Evolutionary conservation across 768 basidiomycete species (phyloP), one percentile per base, ranked within the genome.

Genomic region (Suillus subluteus): DNA sequence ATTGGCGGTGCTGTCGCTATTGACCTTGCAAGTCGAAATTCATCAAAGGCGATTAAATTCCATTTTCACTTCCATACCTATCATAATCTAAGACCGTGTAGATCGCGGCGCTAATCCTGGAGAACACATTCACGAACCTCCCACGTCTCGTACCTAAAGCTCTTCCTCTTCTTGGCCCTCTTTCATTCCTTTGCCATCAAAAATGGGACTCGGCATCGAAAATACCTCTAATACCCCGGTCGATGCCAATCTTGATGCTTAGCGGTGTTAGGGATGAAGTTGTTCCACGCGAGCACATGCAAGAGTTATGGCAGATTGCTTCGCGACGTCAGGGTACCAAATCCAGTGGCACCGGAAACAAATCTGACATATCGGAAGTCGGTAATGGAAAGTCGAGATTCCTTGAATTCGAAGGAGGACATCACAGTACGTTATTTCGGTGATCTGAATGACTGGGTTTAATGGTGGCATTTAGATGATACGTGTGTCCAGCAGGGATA

Each of bases 1-100:
- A 94, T 98, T 48, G 97, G 97, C 18, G 97, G 97, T 40, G 96
- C 96, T 0, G 96, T 98, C 5, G 86, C 92, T 15, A 91, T 98
- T 58, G 91, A 96, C 77, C 88, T 97, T 23, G 92, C 93, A 0
- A 89, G 89, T 67, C 83, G 85, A 37, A 96, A 96, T 74, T 86
- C 91, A 0, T 77, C 84, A 23, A 86, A 90, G 72, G 93, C 91
- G 66, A 46, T 65, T 43, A 16, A 40, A 37, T n/a, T 48, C 5
- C 32, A 30, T 62, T 4, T 35, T 4, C 9, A n/a, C 13, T 21
- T n/a, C 18, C 21, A 32, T 26, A 11, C 30, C 35, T 44, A 48
- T 23, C 11, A 56, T 18, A 12, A 18, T 38, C 23, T 18, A n/a
- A 46, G 35, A 50, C 62, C 50, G 16, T 4, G 35, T 68, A 94